phyloP scores from a whole-genome alignment of 2,329 filamentous ascomycete genomes.

The Trichophyton schoenleinii region DNA sequence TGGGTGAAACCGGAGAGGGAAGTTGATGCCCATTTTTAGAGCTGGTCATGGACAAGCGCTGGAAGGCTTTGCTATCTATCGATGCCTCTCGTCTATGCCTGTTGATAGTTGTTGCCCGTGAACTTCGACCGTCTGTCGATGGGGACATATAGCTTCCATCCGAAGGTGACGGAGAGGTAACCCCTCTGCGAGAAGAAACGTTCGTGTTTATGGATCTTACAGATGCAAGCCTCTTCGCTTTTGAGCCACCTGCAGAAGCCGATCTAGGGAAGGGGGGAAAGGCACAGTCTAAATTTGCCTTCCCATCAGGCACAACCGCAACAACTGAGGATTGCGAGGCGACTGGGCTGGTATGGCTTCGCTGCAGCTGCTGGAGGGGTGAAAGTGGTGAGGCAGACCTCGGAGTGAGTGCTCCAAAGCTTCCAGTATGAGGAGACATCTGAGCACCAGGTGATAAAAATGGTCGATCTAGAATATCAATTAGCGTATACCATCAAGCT shows the following conservation, averaged over 20 bases:
- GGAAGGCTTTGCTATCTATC: slow-evolving; percentile 13
- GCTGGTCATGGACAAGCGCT: slow-evolving; percentile 11
- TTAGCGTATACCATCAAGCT: not conserved
- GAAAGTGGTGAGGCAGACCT: slow-evolving; percentile 53
- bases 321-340: slow-evolving; percentile 34
- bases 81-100: slow-evolving; percentile 13
- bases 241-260: slow-evolving; percentile 18
- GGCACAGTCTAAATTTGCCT: slow-evolving; percentile 39
- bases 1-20: slow-evolving; percentile 8
- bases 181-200: not conserved
- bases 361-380: slow-evolving; percentile 28
- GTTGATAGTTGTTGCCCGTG: not conserved
- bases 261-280: slow-evolving; percentile 43
- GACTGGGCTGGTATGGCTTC: slow-evolving; percentile 30
- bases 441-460: slow-evolving; percentile 44
- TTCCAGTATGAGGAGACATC: slow-evolving; percentile 29
- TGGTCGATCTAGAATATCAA: slow-evolving; percentile 23
- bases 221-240: slow-evolving; percentile 4
- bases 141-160: not conserved
- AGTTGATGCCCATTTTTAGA: slow-evolving; percentile 9
- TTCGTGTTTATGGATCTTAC: not conserved
- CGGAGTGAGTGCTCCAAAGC: slow-evolving; percentile 33
- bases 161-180: not conserved
- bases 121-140: not conserved
- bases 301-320: slow-evolving; percentile 17